Conservation (phyloP, 2,329 filamentous ascomycete species). For the Trichothecium roseum region DNA sequence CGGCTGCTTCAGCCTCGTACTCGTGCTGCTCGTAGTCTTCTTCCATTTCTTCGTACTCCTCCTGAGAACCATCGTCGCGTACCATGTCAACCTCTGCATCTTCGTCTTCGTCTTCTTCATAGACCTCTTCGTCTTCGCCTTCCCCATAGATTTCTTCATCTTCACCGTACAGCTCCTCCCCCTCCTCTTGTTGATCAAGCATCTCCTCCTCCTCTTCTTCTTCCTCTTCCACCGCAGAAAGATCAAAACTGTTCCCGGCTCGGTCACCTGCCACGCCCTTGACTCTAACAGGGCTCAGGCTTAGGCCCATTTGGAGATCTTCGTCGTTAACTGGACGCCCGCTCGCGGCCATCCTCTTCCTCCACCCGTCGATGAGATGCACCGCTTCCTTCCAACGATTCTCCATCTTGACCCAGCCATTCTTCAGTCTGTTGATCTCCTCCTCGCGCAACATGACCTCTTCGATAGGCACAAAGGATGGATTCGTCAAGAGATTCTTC, state of each 20-base stretch:
- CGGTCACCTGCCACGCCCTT: conserved; percentile 38
- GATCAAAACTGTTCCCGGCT: conserved; percentile 23
- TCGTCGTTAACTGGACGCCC: conserved; percentile 61
- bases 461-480: conserved; percentile 90
- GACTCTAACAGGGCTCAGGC: conserved; percentile 48
- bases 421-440: conserved; percentile 72
- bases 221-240: conserved; percentile 39
- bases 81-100: conserved; percentile 4
- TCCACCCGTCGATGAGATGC: conserved; percentile 85
- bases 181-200: conserved; percentile 13
- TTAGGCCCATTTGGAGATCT: conserved; percentile 57
- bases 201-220: conserved; percentile 21
- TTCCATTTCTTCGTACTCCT: conserved; percentile 20
- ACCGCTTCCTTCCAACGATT: conserved; percentile 82
- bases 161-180: conserved; percentile 29
- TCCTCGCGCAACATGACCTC: conserved; percentile 89
- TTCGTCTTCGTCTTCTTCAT: neutral
- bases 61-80: conserved; percentile 1
- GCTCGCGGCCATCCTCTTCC: conserved; percentile 64
- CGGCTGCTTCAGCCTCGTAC: conserved; percentile 15
- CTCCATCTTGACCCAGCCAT: conserved; percentile 93
- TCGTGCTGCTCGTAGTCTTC: conserved; percentile 22
- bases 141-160: conserved; percentile 22
- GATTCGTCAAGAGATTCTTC: conserved; percentile 78
- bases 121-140: too few species aligned